These are phyloP conservation scores for Talaromyces funiculosus DNA, from an alignment of 2,329 filamentous ascomycete genomes.

Conservation along the genomic window DNA sequence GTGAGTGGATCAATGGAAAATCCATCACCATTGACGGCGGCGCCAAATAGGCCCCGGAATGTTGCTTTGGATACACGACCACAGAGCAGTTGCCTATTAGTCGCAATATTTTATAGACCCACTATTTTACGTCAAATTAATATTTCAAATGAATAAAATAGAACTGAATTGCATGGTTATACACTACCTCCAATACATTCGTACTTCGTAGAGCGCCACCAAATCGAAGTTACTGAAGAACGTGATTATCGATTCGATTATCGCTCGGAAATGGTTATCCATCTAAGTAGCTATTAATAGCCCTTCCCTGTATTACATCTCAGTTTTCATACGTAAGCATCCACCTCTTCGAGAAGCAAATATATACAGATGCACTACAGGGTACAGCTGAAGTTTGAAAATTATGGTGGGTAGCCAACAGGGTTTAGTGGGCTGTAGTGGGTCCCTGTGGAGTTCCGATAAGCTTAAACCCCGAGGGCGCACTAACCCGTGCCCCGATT, in stretches of 20 bases:
- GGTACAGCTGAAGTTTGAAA: neutral
- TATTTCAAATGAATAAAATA: neutral
- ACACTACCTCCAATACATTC: neutral
- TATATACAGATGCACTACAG: too few species aligned
- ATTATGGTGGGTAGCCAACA: neutral
- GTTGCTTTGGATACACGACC: neutral
- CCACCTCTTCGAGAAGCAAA: neutral
- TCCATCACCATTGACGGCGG: constrained; percentile 1
- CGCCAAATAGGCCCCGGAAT: neutral
- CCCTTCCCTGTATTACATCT: neutral
- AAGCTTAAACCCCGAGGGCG: neutral
- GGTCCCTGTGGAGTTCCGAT: neutral
- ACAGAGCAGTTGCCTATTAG: neutral
- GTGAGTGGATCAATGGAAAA: constrained; percentile 7
- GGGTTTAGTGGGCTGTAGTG: neutral
- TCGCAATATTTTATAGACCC: neutral
- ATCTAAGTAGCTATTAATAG: neutral
- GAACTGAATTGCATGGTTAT: neutral
- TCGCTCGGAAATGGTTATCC: neutral
- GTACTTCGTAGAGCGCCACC: neutral
- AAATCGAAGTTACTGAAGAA: too few species aligned
- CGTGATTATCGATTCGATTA: too few species aligned
- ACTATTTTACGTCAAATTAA: neutral
- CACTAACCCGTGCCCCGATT: too few species aligned
- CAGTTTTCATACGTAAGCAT: neutral